Evolutionary conservation across 345 rosid species (phyloP), one percentile per base, ranked within the genome.

Genomic region (Moricandia arvensis): DNA sequence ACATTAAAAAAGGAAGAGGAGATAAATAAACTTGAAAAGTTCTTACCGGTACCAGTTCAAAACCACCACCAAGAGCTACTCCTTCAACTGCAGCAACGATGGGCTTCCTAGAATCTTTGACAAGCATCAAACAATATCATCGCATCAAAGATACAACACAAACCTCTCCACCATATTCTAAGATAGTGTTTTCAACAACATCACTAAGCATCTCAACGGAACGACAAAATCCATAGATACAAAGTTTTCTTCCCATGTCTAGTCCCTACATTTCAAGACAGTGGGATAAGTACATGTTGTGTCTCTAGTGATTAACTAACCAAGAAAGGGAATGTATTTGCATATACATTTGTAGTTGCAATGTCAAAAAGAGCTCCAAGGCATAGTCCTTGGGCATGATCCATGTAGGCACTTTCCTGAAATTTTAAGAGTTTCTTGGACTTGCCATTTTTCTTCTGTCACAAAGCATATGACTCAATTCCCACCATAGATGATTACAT

Each of bases 161-260:
- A 83, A 94, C 97, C 91, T 91, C 97, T 59, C 97, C 97, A 68
- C 99, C 97, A 63, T 91, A 88, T 82, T 89, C 97, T 71, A 92
- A 80, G 43, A 92, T 97, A 34, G 92, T 89, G 63, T 90, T 97
- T 83, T 90, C 93, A 58, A 95, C 97, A 35, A 89, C 96, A 86
- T 95, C 97, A 69, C 90, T 92, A 43, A 95, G 89, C 99, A 92
- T 95, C 83, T 95, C 97, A 79, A 92, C 83, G 33, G 99, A 95
- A 38, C 97, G 97, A 81, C 99, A 92, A 78, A 90, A 95, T 15
- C 99, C 99, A 79, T 82, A 85, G 38, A 95, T 95, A 79, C 97
- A 95, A 12, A 95, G 87, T 78, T 93, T 83, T 86, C 97, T 85
- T 71, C 97, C 97, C 87, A 59, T 82, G 77, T 95, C 96, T 63